Conservation (phyloP, 306 rosid genomes). For the Morella rubra region DNA sequence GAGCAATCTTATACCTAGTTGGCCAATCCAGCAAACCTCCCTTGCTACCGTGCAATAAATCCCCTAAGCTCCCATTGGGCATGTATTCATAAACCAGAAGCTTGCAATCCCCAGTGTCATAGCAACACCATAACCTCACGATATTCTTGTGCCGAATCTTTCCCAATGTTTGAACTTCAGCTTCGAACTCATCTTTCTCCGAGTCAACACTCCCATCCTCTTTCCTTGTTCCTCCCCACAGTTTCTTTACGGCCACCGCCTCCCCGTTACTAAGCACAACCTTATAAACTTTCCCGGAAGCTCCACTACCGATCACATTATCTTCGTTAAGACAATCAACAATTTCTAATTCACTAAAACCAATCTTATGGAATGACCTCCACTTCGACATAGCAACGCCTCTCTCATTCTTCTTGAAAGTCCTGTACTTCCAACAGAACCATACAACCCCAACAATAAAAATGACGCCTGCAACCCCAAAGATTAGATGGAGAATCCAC, state of each 20-base stretch:
- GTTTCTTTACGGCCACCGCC: conserved; percentile 74
- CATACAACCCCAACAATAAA: conserved; percentile 56
- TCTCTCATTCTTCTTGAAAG: conserved; percentile 51
- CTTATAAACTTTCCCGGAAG: conserved; percentile 82
- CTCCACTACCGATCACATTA: conserved; percentile 66
- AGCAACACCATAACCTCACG: conserved; percentile 79
- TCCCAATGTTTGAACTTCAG: conserved; percentile 77
- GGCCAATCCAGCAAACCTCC: conserved; percentile 64
- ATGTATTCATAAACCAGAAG: conserved; percentile 80
- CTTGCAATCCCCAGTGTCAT: conserved; percentile 53
- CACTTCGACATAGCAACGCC: conserved; percentile 49
- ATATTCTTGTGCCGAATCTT: conserved; percentile 80
- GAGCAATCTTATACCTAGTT: conserved; percentile 57
- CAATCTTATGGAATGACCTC: conserved; percentile 72
- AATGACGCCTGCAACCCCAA: conserved; percentile 58
- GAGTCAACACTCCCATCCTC: conserved; percentile 24
- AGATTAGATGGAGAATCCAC: conserved; percentile 54
- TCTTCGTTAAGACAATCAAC: conserved; percentile 58
- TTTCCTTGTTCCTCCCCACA: conserved; percentile 46
- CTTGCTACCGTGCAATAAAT: conserved; percentile 53
- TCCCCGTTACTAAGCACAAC: conserved; percentile 61
- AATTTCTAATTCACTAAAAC: conserved; percentile 65
- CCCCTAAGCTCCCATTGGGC: conserved; percentile 86
- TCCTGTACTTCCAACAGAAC: conserved; percentile 54
- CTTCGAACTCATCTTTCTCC: conserved; percentile 63